Percentiles rank a stretch among this genome's conserved stretches.
phyloP scores from a whole-genome alignment of 2,329 filamentous ascomycete species.

The Aureobasidium mangrovei region DNA sequence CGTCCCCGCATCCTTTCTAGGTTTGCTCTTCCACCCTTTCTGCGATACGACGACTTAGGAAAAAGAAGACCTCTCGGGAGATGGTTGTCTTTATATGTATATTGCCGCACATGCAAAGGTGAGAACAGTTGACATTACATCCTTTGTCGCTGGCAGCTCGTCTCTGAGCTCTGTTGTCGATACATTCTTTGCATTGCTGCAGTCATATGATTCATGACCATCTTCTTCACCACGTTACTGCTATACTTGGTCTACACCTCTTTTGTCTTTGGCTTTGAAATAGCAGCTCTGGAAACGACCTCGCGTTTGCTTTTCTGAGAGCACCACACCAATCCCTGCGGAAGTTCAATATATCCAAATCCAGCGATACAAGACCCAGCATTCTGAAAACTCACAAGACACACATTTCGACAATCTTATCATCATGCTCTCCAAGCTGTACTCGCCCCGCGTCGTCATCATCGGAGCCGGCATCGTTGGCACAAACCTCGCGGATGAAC shows the following conservation, averaged over 20 bases:
- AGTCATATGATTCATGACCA: not conserved
- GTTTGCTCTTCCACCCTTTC: not conserved
- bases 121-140: not conserved
- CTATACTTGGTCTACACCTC: not conserved
- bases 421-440: conserved; percentile 10
- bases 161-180: conserved; percentile 1
- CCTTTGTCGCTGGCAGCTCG: not conserved
- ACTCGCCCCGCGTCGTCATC: conserved; percentile 45
- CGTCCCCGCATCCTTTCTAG: not conserved
- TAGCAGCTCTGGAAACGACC: not conserved
- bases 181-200: not conserved
- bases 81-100: conserved; percentile 9
- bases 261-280: not conserved
- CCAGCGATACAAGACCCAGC: not conserved
- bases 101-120: not conserved
- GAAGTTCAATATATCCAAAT: not conserved
- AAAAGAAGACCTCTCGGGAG: not conserved
- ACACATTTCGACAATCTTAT: not conserved
- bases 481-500: conserved; percentile 55
- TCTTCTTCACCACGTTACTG: not conserved
- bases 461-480: conserved; percentile 58
- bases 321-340: not conserved
- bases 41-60: not conserved
- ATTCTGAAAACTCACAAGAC: not conserved
- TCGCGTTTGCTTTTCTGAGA: not conserved